Evolutionary conservation across 2,329 filamentous ascomycete genomes (phyloP), one percentile per base, ranked within the genome.

Genomic region (Sporothrix pallida): DNA sequence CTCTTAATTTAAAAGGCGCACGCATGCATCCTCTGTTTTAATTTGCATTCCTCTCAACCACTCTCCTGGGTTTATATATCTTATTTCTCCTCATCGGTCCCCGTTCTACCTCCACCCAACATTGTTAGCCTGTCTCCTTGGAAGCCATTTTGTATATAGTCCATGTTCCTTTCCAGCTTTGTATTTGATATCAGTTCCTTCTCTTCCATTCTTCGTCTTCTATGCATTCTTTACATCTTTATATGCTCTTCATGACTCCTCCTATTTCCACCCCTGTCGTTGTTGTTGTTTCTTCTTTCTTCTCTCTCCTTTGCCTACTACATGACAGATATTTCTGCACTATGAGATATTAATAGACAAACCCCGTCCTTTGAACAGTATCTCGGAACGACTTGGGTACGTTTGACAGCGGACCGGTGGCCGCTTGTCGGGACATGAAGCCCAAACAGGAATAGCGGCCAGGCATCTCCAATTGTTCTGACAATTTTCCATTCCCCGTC

Each of bases 261-360:
- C 23, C 17, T 15, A 26, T 6, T 2, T 62, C 15, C 31, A 42
- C n/a, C 31, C 31, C 31, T 37, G 31, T 37, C 31, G 7, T 37
- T 37, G 31, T 37, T 37, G 31, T 37, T 37, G 7, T 26, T 9
- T 20, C 1, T 13, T 13, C 60, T 31, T 17, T 31, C 6, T 60
- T 60, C 31, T 17, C 1, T 46, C 8, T 63, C 60, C 37, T 1
- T 44, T 44, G 42, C 37, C 17, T 6, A 10, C 31, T 10, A 4
- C n/a, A 44, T 63, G 37, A 23, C 60, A 65, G 60, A 46, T 44
- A 46, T 17, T 50, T 44, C 3, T 23, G 46, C 52, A n/a, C 13
- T 50, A 69, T 20, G 48, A 54, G 48, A 42, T 42, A 69, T 69
- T 69, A 69, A 70, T 70, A 70, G 67, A 70, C 67, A 37, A 17